A percentile compares a stretch with the other conserved stretches of the same genome.
Conservation (phyloP, 345 rosid genomes). For the Brassica napus region Da-Ae NC_063444.1:6999001-6999500, state of each 20-base stretch:
- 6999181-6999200: constrained; percentile 89
- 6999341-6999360: constrained; percentile 4
- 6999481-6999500: constrained; percentile 44
- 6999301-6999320: constrained; percentile 16
- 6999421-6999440: background rate
- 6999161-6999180: constrained; percentile 61
- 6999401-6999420: constrained; percentile 24
- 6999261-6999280: constrained; percentile 92
- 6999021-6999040: constrained; percentile 42
- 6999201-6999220: constrained; percentile 92
- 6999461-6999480: constrained; percentile 38
- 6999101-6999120: background rate
- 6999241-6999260: constrained; percentile 97
- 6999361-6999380: constrained; percentile 66
- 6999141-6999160: background rate
- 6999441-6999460: constrained; percentile 20
- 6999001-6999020: constrained; percentile 45
- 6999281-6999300: constrained; percentile 32
- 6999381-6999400: constrained; percentile 64
- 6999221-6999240: constrained; percentile 75
- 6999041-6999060: background rate
- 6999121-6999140: background rate
- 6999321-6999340: background rate
- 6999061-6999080: constrained; percentile 31
- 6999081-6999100: constrained; percentile 23